These are phyloP conservation scores for Tylopilus sp. DNA, from an alignment of 1,284 basidiomycete species.

Conservation along the genomic window DNA sequence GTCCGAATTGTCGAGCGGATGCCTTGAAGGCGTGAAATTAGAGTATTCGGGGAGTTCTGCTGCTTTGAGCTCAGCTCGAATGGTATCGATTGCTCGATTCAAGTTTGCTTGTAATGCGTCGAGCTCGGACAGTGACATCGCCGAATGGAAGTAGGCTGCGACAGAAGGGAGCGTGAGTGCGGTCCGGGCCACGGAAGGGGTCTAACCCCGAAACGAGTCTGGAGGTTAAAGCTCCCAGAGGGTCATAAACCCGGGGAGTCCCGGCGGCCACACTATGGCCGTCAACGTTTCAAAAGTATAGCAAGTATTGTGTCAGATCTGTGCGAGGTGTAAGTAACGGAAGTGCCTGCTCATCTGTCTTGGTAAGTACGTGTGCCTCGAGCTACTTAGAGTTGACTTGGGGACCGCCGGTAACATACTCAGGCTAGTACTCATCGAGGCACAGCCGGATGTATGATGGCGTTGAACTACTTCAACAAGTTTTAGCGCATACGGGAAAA, in stretches of 20 bases:
- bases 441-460: no score
- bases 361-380: no score
- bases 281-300: neutral
- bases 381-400: no score
- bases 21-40: conserved; percentile 12
- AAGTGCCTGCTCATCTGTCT: no score
- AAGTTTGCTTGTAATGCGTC: conserved; percentile 18
- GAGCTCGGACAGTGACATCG: conserved; percentile 7
- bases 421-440: no score
- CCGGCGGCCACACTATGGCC: neutral
- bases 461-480: no score
- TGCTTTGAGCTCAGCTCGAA: conserved; percentile 18
- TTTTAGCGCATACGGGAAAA: no score
- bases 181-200: neutral
- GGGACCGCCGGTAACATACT: no score
- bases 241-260: neutral
- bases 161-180: neutral
- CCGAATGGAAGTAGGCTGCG: neutral
- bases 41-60: conserved; percentile 19
- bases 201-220: no score
- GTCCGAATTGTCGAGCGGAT: conserved; percentile 24
- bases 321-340: neutral
- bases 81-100: conserved; percentile 24
- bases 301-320: neutral
- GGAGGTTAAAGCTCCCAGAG: neutral